Percentiles rank a stretch among this genome's conserved stretches.
Conservation (phyloP, 2,329 filamentous ascomycete genomes). For the Calonectria honghensis region DNA sequence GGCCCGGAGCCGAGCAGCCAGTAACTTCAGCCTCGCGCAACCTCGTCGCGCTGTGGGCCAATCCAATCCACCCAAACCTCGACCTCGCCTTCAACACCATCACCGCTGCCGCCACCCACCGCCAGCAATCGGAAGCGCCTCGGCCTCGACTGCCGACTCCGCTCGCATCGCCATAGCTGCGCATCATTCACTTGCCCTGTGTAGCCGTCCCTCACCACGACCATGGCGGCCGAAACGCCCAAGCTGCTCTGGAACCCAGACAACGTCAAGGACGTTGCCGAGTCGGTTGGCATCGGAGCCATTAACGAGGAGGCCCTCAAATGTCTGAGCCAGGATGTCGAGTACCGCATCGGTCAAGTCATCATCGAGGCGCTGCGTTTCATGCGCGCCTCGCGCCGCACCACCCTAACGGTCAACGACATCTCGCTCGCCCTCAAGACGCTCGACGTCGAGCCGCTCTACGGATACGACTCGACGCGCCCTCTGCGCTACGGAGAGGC, state of each 20-base stretch:
- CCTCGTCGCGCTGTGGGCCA: conserved; percentile 31
- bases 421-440: conserved; percentile 89
- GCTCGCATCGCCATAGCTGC: conserved; percentile 1
- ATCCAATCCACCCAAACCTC: conserved; percentile 33
- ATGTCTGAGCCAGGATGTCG: conserved; percentile 92
- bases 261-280: conserved; percentile 95
- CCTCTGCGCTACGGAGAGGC: conserved; percentile 95
- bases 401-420: conserved; percentile 91
- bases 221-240: conserved; percentile 64
- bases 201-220: conserved; percentile 24
- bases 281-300: conserved; percentile 91
- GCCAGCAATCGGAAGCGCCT: neutral
- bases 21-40: conserved; percentile 31
- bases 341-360: conserved; percentile 95
- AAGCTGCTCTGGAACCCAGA: conserved; percentile 93
- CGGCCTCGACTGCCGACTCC: neutral
- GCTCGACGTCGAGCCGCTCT: conserved; percentile 94
- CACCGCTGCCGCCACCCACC: conserved; percentile 3
- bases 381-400: conserved; percentile 94
- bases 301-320: conserved; percentile 91
- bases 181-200: neutral
- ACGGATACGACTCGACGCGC: conserved; percentile 95
- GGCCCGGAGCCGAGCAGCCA: conserved; percentile 3
- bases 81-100: conserved; percentile 8
- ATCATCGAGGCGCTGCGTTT: conserved; percentile 95